Evolutionary conservation across 2,329 filamentous ascomycete genomes (phyloP).

Genomic region (Helicocarpus griseus): DNA sequence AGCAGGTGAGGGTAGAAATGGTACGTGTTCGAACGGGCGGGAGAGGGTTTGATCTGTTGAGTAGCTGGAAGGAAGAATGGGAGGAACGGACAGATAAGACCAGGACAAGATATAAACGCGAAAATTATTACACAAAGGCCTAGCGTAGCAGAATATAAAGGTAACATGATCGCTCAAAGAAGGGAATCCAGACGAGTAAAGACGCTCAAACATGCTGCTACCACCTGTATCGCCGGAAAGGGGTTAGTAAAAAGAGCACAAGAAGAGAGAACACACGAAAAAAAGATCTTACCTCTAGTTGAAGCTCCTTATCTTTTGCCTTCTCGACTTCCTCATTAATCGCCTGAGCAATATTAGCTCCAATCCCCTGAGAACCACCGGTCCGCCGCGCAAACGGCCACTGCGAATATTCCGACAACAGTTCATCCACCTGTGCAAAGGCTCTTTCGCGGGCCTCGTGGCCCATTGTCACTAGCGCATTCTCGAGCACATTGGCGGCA

Average conservation of each 20-base stretch:
- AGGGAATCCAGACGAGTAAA: slow-evolving; percentile 96
- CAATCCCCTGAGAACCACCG: slow-evolving; percentile 70
- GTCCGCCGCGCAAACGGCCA: slow-evolving; percentile 85
- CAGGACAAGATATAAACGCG: slow-evolving; percentile 3
- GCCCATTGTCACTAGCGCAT: slow-evolving; percentile 85
- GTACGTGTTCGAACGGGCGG: not conserved
- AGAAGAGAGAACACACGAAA: not conserved
- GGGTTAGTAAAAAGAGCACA: not conserved
- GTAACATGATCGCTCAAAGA: slow-evolving; percentile 46
- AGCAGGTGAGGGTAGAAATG: slow-evolving; percentile 6
- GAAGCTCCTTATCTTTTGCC: slow-evolving; percentile 85
- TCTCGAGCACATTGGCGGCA: slow-evolving; percentile 95
- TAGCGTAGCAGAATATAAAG: not conserved
- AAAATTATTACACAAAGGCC: no score
- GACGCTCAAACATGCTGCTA: slow-evolving; percentile 91
- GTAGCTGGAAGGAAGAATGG: slow-evolving; percentile 5
- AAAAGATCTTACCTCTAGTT: slow-evolving; percentile 65
- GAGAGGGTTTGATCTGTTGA: slow-evolving; percentile 10
- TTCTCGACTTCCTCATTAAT: slow-evolving; percentile 79
- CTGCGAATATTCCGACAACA: slow-evolving; percentile 92
- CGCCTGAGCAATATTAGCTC: slow-evolving; percentile 81
- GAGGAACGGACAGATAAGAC: slow-evolving; percentile 4
- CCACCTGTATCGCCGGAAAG: slow-evolving; percentile 43
- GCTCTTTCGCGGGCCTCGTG: slow-evolving; percentile 91
- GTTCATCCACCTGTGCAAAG: slow-evolving; percentile 93